Conservation (phyloP, 108 stramenopile genomes). For the Aurantiochytrium sp. region DNA sequence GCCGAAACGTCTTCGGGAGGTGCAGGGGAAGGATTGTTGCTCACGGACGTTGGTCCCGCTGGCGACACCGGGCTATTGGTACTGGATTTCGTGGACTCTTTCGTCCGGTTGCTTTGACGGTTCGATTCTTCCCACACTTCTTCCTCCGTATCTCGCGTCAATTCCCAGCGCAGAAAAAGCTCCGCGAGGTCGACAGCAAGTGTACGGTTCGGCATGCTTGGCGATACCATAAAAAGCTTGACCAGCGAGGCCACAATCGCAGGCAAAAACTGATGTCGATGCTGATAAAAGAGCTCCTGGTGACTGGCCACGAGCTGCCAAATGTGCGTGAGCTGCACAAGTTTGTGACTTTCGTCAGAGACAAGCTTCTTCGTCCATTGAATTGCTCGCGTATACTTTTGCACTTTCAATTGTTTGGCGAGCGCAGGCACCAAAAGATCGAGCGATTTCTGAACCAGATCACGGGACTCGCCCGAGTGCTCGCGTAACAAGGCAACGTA, state of each 20-base stretch:
- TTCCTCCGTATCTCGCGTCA: not conserved
- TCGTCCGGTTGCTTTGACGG: not conserved
- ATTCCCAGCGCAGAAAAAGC: constrained; percentile 71
- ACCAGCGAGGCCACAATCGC: constrained; percentile 74
- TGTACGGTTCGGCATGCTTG: constrained; percentile 58
- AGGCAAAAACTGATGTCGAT: constrained; percentile 58
- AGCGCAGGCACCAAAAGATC: constrained; percentile 75
- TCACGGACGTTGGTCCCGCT: too few relatives aligned
- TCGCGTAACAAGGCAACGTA: constrained; percentile 64
- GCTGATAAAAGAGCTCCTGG: constrained; percentile 53
- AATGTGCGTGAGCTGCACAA: constrained; percentile 79
- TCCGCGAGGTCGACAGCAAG: constrained; percentile 68
- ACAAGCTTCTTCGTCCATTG: constrained; percentile 75
- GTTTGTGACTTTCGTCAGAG: constrained; percentile 78
- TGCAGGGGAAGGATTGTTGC: not conserved
- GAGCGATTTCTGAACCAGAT: constrained; percentile 64
- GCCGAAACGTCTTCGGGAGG: not conserved
- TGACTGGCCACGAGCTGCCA: constrained; percentile 72
- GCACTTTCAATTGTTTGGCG: constrained; percentile 41
- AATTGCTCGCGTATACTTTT: constrained; percentile 59
- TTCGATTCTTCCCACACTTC: constrained; percentile 29
- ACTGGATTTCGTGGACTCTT: too few relatives aligned
- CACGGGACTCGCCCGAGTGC: constrained; percentile 68
- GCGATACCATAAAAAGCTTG: constrained; percentile 55
- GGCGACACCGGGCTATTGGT: too few relatives aligned